phyloP scores from a whole-genome alignment of 2,329 filamentous ascomycete genomes.

The Ophiostoma himal-ulmi region DNA sequence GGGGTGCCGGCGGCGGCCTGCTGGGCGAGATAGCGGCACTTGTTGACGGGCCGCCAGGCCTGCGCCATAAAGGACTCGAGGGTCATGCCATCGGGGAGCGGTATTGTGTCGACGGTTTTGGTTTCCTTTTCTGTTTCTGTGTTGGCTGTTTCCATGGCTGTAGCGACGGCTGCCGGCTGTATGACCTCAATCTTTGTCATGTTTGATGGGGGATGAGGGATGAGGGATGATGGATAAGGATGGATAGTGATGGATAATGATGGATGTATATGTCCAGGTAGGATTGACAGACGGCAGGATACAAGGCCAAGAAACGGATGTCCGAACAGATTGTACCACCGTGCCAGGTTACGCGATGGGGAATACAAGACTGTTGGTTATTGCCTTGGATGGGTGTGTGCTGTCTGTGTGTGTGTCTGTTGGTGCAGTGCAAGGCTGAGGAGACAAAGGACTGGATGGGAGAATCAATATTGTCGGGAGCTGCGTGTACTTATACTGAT shows the following conservation, averaged over 20 bases:
- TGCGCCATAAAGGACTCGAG: background rate
- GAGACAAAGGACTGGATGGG: background rate
- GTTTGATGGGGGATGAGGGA: background rate
- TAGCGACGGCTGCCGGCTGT: background rate
- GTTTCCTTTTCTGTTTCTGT: background rate
- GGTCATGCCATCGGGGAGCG: background rate
- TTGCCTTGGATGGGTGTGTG: background rate
- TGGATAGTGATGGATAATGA: no score
- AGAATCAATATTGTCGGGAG: background rate
- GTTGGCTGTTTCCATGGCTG: background rate
- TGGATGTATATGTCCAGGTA: background rate
- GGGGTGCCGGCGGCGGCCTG: constrained; percentile 9
- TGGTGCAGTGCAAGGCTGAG: background rate
- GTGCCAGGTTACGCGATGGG: background rate
- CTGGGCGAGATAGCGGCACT: constrained; percentile 10
- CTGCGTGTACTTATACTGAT: background rate
- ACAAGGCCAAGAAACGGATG: background rate
- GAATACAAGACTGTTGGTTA: background rate
- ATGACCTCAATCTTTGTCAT: background rate
- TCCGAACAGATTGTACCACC: background rate
- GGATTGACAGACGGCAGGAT: background rate
- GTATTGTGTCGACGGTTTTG: background rate
- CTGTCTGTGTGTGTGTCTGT: background rate
- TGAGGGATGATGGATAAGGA: background rate
- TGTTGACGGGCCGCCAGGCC: constrained; percentile 11